Percentiles rank a stretch among this genome's conserved stretches.
These are phyloP conservation scores for Sicyos baderoa DNA, from an alignment of 306 rosid genomes.

Conservation along the genomic window DNA sequence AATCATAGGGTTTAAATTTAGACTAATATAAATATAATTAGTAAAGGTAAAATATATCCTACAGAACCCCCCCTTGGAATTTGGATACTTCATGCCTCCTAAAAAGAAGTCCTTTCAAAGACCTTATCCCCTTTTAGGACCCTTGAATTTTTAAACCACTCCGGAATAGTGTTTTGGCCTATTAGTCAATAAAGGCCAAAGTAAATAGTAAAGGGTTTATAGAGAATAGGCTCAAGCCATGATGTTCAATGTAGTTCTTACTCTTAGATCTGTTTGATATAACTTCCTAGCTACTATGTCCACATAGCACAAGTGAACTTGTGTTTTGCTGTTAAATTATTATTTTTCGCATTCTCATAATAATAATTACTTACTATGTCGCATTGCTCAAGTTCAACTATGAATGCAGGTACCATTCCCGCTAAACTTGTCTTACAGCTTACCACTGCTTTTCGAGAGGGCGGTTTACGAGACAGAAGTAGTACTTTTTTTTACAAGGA, in stretches of 20 bases:
- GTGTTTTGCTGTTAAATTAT: not conserved
- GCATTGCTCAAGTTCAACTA: conserved; percentile 20
- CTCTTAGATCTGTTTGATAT: not conserved
- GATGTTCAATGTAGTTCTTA: not conserved
- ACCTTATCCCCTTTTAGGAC: not conserved
- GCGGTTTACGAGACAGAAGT: conserved; percentile 62
- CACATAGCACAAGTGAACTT: too few species aligned
- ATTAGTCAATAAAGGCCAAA: not conserved
- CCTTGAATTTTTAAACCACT: not conserved
- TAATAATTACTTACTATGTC: not conserved
- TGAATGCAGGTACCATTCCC: conserved; percentile 73
- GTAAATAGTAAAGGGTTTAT: not conserved
- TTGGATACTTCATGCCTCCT: too few species aligned
- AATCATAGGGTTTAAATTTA: too few species aligned
- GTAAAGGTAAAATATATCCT: not conserved
- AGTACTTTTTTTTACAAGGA: conserved; percentile 68
- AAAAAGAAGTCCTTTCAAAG: not conserved
- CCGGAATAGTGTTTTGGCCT: not conserved
- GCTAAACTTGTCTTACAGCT: conserved; percentile 88
- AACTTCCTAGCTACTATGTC: too few species aligned
- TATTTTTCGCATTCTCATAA: not conserved
- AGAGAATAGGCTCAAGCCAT: not conserved
- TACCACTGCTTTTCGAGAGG: conserved; percentile 83
- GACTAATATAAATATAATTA: not conserved
- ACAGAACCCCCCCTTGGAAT: not conserved